Evolutionary conservation across 768 basidiomycete species (phyloP).

Genomic region (Russula emetica): DNA sequence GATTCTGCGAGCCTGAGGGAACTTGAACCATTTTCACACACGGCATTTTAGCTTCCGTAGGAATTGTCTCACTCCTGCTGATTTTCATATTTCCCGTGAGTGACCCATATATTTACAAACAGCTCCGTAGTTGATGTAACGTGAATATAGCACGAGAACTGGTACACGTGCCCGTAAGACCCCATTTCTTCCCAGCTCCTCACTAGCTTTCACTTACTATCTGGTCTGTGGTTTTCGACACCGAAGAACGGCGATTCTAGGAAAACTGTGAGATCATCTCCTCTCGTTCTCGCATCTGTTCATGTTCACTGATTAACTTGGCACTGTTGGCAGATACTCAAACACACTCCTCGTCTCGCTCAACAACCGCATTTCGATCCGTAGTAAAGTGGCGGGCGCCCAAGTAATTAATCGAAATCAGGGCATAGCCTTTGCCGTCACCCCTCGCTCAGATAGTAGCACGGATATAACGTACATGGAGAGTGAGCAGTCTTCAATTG

Average conservation of each 20-base stretch:
- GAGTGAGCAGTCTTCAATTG: not conserved
- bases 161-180: slow-evolving; percentile 16
- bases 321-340: slow-evolving; percentile 10
- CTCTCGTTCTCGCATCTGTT: fast-evolving
- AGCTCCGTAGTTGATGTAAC: not conserved
- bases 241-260: slow-evolving; percentile 4
- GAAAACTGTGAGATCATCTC: slow-evolving; percentile 3
- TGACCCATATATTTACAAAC: not conserved
- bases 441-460: not conserved
- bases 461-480: not conserved
- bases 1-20: not conserved
- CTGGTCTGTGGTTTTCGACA: not conserved
- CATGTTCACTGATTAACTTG: not conserved
- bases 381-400: too few relatives aligned
- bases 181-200: not conserved
- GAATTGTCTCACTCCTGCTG: not conserved
- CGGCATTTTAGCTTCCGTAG: slow-evolving; percentile 4
- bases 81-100: slow-evolving; percentile 7
- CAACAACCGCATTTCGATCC: slow-evolving; percentile 14
- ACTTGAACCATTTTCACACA: not conserved
- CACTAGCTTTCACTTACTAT: not conserved
- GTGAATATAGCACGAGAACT: slow-evolving; percentile 7
- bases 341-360: slow-evolving; percentile 14
- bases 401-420: too few relatives aligned
- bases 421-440: not conserved